phyloP scores from a whole-genome alignment of 2,329 filamentous ascomycete genomes.

The Chalaropsis ovoidea region DNA sequence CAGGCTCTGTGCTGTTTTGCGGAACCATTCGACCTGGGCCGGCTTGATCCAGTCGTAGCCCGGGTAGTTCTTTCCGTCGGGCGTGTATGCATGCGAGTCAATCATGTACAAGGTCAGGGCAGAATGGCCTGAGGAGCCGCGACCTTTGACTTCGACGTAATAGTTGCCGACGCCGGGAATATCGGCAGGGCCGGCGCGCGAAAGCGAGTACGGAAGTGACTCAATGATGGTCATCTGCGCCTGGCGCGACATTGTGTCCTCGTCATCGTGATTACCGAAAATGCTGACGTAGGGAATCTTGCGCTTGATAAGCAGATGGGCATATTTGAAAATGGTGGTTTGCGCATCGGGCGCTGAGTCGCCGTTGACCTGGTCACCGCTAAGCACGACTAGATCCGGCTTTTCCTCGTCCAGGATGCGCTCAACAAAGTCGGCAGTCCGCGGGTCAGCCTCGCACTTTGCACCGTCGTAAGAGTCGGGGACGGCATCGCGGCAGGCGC shows the following conservation, averaged over 20 bases:
- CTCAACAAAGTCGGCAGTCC: slow-evolving; percentile 81
- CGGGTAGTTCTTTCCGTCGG: slow-evolving; percentile 75
- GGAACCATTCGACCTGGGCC: slow-evolving; percentile 92
- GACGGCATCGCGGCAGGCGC: slow-evolving; percentile 74
- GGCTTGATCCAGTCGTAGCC: slow-evolving; percentile 97
- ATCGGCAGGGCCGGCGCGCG: slow-evolving; percentile 68
- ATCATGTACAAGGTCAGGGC: slow-evolving; percentile 91
- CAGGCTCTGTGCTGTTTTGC: slow-evolving; percentile 59
- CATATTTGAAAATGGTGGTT: slow-evolving; percentile 88
- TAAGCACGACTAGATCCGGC: slow-evolving; percentile 82
- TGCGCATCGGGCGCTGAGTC: slow-evolving; percentile 86
- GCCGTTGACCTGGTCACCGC: slow-evolving; percentile 91
- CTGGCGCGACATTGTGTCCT: slow-evolving; percentile 65
- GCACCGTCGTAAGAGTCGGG: slow-evolving; percentile 62
- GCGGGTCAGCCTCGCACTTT: slow-evolving; percentile 79
- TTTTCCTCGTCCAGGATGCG: slow-evolving; percentile 82
- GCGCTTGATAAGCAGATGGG: slow-evolving; percentile 70
- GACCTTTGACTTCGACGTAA: slow-evolving; percentile 77
- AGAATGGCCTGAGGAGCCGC: slow-evolving; percentile 69
- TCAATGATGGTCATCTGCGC: slow-evolving; percentile 80
- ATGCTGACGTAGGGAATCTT: slow-evolving; percentile 89
- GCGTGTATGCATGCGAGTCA: slow-evolving; percentile 85
- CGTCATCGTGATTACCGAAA: slow-evolving; percentile 96
- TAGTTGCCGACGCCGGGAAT: slow-evolving; percentile 94
- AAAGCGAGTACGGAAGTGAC: slow-evolving; percentile 78